Evolutionary conservation across 129 eudicot species (phyloP), one percentile per base, ranked within the genome.

Genomic region (Artemisia tridentata): DNA sequence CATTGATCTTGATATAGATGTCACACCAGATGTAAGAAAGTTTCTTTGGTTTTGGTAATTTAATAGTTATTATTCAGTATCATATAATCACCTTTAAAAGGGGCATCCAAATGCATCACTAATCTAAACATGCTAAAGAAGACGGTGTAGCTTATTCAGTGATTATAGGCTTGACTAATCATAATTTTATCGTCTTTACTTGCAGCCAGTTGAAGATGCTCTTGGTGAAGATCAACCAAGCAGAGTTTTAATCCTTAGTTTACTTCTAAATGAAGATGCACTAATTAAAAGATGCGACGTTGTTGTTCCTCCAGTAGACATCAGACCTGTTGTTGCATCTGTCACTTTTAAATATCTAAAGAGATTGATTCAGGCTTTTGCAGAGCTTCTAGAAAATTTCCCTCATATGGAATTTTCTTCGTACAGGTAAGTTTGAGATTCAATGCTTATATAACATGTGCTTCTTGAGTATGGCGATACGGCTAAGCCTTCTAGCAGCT

Each of bases 171-270:
- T 67, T 19, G 8, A 46, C 54, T 60, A 43, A 62, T 69, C n/a
- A 25, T 38, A 47, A 6, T 11, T 64, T 63, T 19, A 45, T 17
- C 45, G 14, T 65, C 20, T 34, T 62, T 78, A 65, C 63, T 10
- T n/a, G 46, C 81, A 93, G 98, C 92, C 97, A 17, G 95, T 93
- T 79, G 98, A 89, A 75, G 86, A 84, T 34, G 98, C 98, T 15
- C 84, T 93, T 9, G 78, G 72, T 61, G 98, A 93, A 52, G 75
- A 86, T 77, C 92, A 85, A 59, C 82, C 86, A 12, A 77, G 71
- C 68, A 82, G 91, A 78, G 98, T 97, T 55, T 68, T 89, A 71
- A 87, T 93, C 51, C 95, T 93, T 34, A 89, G 98, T 58, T 86
- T 93, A 45, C 85, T 97, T 2, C 72, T 93, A 69, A 93, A 93